These are phyloP conservation scores for Tulasnella sp. DNA, from an alignment of 768 basidiomycete species.

Conservation along the genomic window DNA sequence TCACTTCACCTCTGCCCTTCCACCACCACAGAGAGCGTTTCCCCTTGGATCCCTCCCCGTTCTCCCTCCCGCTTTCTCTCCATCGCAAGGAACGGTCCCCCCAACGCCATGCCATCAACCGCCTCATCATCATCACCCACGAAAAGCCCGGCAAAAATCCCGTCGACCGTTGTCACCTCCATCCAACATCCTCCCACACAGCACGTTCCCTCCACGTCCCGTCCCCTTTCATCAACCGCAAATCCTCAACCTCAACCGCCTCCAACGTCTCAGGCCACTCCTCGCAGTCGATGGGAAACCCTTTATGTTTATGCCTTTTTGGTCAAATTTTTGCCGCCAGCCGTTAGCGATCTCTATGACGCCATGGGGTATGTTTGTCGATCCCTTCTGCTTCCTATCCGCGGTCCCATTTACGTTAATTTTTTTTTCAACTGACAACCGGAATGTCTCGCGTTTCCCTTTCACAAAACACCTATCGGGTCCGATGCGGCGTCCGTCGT, in stretches of 20 bases:
- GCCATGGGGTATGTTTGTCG: conserved; percentile 70
- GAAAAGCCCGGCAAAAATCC: conserved; percentile 12
- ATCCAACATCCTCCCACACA: conserved; percentile 15
- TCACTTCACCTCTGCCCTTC: conserved; percentile 1
- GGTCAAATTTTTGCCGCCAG: conserved; percentile 65
- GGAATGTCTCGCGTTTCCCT: conserved; percentile 1
- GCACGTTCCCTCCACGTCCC: conserved; percentile 16
- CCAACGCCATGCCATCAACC: conserved; percentile 11
- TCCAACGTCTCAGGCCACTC: conserved; percentile 32
- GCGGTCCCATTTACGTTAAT: background rate
- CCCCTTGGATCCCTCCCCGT: conserved; percentile 4
- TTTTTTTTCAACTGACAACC: background rate
- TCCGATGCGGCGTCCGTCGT: background rate
- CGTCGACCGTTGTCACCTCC: conserved; percentile 14
- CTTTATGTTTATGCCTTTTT: conserved; percentile 84
- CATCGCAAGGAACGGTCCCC: background rate
- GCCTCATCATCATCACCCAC: background rate
- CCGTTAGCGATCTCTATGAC: conserved; percentile 72
- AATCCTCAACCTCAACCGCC: conserved; percentile 6
- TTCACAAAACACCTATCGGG: conserved; percentile 8
- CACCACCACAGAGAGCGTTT: background rate
- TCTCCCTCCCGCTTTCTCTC: background rate
- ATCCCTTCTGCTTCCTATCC: conserved; percentile 20
- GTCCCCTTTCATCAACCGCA: background rate
- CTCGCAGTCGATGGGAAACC: conserved; percentile 80